A percentile compares a stretch with the other conserved stretches of the same genome.
Evolutionary conservation across 805 yeast genomes (phyloP).

Genomic region (Zygotorulaspora chibaensis): DNA sequence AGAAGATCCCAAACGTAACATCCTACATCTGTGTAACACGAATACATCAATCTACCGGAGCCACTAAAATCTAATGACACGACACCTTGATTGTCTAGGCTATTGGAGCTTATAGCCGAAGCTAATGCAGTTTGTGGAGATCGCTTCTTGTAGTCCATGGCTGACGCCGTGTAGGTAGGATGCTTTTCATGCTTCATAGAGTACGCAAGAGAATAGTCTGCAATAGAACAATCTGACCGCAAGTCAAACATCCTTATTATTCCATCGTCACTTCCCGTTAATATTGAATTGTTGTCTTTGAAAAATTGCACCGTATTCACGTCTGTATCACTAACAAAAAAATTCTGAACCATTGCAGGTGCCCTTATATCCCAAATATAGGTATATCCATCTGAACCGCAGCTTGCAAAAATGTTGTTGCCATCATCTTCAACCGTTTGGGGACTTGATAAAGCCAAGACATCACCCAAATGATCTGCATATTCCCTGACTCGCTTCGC

Average conservation of each 20-base stretch:
- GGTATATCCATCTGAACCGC: constrained; percentile 65
- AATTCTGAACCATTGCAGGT: constrained; percentile 45
- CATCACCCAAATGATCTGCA: constrained; percentile 70
- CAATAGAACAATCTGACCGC: constrained; percentile 68
- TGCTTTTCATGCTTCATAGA: constrained; percentile 13
- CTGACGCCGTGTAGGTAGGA: constrained; percentile 18
- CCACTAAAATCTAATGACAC: constrained; percentile 65
- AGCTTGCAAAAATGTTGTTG: constrained; percentile 46
- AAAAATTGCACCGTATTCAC: constrained; percentile 58
- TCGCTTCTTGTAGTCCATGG: constrained; percentile 22
- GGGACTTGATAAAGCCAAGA: constrained; percentile 45
- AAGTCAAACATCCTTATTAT: constrained; percentile 64
- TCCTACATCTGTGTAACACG: constrained; percentile 71
- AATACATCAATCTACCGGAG: constrained; percentile 70
- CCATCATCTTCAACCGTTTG: constrained; percentile 20
- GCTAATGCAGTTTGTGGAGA: constrained; percentile 20
- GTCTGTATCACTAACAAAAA: constrained; percentile 59
- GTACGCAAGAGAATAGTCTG: constrained; percentile 40
- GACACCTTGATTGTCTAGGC: constrained; percentile 62
- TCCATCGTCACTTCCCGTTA: constrained; percentile 79
- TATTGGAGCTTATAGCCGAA: constrained; percentile 19
- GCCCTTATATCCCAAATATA: constrained; percentile 62
- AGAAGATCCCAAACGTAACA: constrained; percentile 76
- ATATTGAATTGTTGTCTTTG: constrained; percentile 67
- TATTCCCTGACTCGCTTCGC: constrained; percentile 51